These are phyloP conservation scores for Pulveroboletus frians DNA, from an alignment of 768 basidiomycete species.

Conservation along the genomic window DNA sequence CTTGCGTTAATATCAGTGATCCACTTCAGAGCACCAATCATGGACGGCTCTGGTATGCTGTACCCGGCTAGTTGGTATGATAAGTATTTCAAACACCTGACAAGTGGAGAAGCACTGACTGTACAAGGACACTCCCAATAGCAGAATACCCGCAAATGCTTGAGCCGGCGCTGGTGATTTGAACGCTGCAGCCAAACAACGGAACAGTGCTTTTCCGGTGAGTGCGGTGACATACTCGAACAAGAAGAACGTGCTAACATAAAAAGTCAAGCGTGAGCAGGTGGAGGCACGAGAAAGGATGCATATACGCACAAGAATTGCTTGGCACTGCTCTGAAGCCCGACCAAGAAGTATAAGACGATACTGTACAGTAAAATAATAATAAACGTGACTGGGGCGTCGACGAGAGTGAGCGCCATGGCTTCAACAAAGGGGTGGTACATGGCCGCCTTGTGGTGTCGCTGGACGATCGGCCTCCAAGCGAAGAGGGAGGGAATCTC, in stretches of 20 bases:
- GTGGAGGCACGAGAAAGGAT: constrained; percentile 2
- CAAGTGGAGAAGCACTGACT: constrained; percentile 9
- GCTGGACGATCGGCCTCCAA: constrained; percentile 41
- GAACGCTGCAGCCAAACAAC: constrained; percentile 58
- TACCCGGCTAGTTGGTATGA: constrained; percentile 38
- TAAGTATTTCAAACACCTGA: not conserved
- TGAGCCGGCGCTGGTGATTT: constrained; percentile 57
- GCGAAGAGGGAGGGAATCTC: constrained; percentile 48
- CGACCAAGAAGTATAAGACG: constrained; percentile 57
- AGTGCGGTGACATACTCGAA: constrained; percentile 53
- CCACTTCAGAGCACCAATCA: constrained; percentile 68
- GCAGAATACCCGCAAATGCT: constrained; percentile 48
- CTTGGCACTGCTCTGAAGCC: constrained; percentile 46
- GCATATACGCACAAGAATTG: constrained; percentile 60
- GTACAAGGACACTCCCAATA: constrained; percentile 54
- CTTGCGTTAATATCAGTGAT: constrained; percentile 59
- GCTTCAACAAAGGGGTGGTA: constrained; percentile 47
- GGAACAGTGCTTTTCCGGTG: constrained; percentile 64
- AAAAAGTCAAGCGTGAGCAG: not conserved
- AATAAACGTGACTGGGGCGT: constrained; percentile 39
- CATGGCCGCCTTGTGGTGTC: constrained; percentile 43
- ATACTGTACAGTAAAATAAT: constrained; percentile 33
- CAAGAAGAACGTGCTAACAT: constrained; percentile 49
- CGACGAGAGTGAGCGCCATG: constrained; percentile 43
- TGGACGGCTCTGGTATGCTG: constrained; percentile 52